A percentile compares a stretch with the other conserved stretches of the same genome.
These are phyloP conservation scores for Cercospora sesami DNA, from an alignment of 2,329 filamentous ascomycete species.

Conservation along the genomic window DNA sequence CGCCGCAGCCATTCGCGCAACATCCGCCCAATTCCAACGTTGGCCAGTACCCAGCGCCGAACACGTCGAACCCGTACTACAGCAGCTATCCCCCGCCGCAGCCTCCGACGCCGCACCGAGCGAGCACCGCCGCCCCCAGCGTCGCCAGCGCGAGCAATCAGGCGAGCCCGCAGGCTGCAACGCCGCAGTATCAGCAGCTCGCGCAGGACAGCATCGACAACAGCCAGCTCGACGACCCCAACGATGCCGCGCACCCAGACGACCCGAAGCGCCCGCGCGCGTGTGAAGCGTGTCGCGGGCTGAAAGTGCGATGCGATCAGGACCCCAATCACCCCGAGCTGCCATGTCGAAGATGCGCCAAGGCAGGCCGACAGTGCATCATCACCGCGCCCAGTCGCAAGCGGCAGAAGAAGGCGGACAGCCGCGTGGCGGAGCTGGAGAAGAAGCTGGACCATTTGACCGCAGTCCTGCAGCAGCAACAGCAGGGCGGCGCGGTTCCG, in stretches of 20 bases:
- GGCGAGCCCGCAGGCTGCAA: constrained; percentile 25
- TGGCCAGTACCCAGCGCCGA: constrained; percentile 12
- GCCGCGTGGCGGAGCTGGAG: constrained; percentile 83
- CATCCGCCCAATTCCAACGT: constrained; percentile 7
- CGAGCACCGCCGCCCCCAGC: constrained; percentile 20
- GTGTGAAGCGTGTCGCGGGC: constrained; percentile 50
- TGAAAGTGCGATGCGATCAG: constrained; percentile 77
- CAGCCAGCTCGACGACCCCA: constrained; percentile 17
- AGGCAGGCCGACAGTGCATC: constrained; percentile 74
- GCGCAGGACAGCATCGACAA: constrained; percentile 23
- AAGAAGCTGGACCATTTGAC: constrained; percentile 89
- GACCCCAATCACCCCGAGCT: constrained; percentile 63
- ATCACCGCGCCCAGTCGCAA: constrained; percentile 75
- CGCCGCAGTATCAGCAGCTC: constrained; percentile 8
- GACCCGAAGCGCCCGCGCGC: constrained; percentile 51
- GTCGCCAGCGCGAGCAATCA: constrained; percentile 30
- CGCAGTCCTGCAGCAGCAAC: constrained; percentile 65
- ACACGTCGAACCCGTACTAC: constrained; percentile 31
- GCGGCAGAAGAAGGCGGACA: constrained; percentile 89
- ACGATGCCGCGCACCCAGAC: constrained; percentile 23
- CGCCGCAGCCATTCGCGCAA: constrained; percentile 3
- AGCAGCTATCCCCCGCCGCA: constrained; percentile 25
- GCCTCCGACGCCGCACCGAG: constrained; percentile 21
- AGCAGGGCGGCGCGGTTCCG: constrained; percentile 18
- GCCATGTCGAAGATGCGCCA: constrained; percentile 66